Conservation (phyloP, 108 stramenopile species). For the Conticribra guillardii region DNA sequence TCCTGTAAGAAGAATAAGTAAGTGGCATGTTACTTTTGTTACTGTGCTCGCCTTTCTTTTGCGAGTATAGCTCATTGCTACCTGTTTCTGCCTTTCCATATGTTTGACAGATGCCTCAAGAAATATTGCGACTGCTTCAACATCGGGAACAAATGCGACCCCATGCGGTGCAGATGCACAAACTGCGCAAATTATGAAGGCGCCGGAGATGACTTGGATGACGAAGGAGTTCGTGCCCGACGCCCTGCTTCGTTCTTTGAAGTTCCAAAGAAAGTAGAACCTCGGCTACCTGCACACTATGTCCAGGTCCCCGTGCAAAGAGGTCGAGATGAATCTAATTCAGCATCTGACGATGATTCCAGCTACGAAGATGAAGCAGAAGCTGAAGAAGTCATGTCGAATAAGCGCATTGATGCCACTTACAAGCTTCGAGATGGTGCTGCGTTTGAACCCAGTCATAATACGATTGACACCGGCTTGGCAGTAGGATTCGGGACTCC, state of each 20-base stretch:
- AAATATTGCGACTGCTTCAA: conserved; percentile 72
- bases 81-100: neutral
- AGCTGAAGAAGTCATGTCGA: too few species aligned
- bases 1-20: conserved; percentile 67
- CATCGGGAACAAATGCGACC: conserved; percentile 41
- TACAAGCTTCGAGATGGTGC: too few species aligned
- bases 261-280: neutral
- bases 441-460: too few species aligned
- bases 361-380: too few species aligned
- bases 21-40: too few species aligned
- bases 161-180: conserved; percentile 44
- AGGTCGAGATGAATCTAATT: too few species aligned
- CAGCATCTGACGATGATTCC: too few species aligned
- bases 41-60: too few species aligned
- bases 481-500: too few species aligned
- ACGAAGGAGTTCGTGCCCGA: conserved; percentile 5
- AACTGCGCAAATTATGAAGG: conserved; percentile 41
- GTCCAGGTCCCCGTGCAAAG: too few species aligned
- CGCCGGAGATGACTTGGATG: neutral
- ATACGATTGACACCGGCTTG: too few species aligned
- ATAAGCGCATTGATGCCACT: too few species aligned
- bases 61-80: neutral
- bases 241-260: neutral
- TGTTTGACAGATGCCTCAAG: conserved; percentile 57
- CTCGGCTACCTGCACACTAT: neutral